Conservation (phyloP, 202 grass and related monocot genomes). For the Hordeum pubiflorum region DNA sequence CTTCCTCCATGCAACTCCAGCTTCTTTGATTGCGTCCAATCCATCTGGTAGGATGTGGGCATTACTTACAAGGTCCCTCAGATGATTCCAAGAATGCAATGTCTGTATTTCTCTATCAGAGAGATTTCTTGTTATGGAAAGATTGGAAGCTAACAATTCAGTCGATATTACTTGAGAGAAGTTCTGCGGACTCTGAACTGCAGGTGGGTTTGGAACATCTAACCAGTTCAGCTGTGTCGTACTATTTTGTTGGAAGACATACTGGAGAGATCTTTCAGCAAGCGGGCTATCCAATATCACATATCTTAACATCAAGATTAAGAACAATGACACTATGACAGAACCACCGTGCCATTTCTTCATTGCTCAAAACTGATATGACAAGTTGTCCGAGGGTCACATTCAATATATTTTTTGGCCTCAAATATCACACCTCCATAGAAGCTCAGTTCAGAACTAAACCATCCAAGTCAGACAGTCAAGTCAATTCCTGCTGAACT, state of each 20-base stretch:
- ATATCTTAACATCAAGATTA: constrained; percentile 78
- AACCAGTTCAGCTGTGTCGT: constrained; percentile 52
- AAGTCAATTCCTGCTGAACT: constrained; percentile 12
- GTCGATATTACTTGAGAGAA: constrained; percentile 46
- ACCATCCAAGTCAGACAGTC: constrained; percentile 5
- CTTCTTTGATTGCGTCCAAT: constrained; percentile 74
- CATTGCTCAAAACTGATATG: constrained; percentile 45
- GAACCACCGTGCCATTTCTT: constrained; percentile 78
- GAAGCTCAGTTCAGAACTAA: constrained; percentile 1
- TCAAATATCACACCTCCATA: constrained; percentile 6
- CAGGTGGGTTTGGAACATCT: constrained; percentile 44
- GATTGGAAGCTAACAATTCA: constrained; percentile 46
- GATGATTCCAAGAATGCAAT: constrained; percentile 65
- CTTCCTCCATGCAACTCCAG: constrained; percentile 65
- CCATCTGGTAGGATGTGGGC: constrained; percentile 62
- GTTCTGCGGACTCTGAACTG: constrained; percentile 54
- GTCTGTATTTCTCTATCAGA: constrained; percentile 40
- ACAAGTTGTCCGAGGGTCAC: constrained; percentile 6
- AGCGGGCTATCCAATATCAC: constrained; percentile 72
- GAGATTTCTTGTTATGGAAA: constrained; percentile 67
- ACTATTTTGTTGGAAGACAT: constrained; percentile 59
- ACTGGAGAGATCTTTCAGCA: constrained; percentile 62
- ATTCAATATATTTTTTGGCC: constrained; percentile 13
- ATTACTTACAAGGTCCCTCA: constrained; percentile 49
- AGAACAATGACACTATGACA: constrained; percentile 50